These are phyloP conservation scores for Dianthus caryophyllus DNA, from an alignment of 148 eudicot genomes.

Conservation along the genomic window DNA sequence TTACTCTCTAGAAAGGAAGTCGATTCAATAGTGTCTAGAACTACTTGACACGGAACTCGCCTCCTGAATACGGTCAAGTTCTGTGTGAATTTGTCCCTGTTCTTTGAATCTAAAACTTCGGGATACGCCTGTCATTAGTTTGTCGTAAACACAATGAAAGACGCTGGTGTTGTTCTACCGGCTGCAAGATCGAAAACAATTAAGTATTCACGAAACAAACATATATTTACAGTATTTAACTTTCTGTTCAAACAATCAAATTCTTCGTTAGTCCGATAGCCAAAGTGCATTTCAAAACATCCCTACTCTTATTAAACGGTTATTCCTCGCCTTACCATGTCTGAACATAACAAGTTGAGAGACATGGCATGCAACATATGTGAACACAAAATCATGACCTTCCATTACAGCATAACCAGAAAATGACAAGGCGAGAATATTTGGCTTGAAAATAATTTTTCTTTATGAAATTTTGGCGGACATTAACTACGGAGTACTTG, in stretches of 20 bases:
- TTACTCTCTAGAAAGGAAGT: background rate
- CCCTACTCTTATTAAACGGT: too few species aligned
- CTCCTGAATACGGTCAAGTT: conserved; percentile 61
- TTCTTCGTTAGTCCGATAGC: background rate
- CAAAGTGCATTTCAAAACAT: too few species aligned
- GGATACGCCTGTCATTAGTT: conserved; percentile 61
- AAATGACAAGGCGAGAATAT: background rate
- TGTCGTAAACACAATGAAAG: conserved; percentile 66
- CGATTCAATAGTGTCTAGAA: background rate
- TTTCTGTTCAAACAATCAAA: background rate
- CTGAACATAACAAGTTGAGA: background rate
- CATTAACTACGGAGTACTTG: background rate
- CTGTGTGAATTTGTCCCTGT: conserved; percentile 84
- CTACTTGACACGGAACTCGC: conserved; percentile 65
- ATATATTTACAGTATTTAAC: background rate
- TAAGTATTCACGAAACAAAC: background rate
- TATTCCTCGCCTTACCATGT: too few species aligned
- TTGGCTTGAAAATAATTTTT: background rate
- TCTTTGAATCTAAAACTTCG: conserved; percentile 73
- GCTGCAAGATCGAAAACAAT: conserved; percentile 41
- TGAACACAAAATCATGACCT: background rate
- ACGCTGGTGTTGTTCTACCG: conserved; percentile 72
- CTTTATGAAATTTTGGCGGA: background rate
- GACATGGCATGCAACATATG: background rate
- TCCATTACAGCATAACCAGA: background rate